Conservation (phyloP, 139 green algal genomes). For the Tetratostichococcus sp. region DNA sequence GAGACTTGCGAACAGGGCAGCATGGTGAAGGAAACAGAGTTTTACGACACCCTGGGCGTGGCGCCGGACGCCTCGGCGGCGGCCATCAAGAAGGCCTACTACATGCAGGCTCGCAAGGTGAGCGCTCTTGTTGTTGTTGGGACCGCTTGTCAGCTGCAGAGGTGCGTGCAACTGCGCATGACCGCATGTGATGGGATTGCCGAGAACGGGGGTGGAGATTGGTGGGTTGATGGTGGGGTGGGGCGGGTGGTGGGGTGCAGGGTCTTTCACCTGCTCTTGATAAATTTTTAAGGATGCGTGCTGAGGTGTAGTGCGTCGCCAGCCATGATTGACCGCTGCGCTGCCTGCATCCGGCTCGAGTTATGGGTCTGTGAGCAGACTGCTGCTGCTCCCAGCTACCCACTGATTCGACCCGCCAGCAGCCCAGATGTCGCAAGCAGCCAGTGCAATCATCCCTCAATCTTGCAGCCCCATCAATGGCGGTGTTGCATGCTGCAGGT, state of each 20-base stretch:
- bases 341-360: background rate
- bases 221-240: background rate
- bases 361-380: background rate
- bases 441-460: too few relatives aligned
- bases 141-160: too few relatives aligned
- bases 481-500: too few relatives aligned
- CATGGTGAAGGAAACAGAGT: slow-evolving; percentile 47
- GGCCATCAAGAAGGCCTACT: slow-evolving; percentile 87
- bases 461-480: too few relatives aligned
- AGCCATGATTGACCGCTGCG: too few relatives aligned
- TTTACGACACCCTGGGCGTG: slow-evolving; percentile 66
- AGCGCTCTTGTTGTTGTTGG: too few relatives aligned
- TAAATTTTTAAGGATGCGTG: slow-evolving; percentile 8
- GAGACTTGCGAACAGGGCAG: too few relatives aligned
- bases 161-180: too few relatives aligned
- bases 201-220: background rate
- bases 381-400: too few relatives aligned
- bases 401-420: background rate
- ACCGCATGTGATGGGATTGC: background rate
- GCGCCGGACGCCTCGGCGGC: slow-evolving; percentile 44
- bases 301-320: background rate
- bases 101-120: slow-evolving; percentile 64
- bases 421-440: too few relatives aligned
- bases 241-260: background rate
- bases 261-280: background rate